Conservation (phyloP, 2,329 filamentous ascomycete genomes). For the Dothideomycetidae sp. region DNA sequence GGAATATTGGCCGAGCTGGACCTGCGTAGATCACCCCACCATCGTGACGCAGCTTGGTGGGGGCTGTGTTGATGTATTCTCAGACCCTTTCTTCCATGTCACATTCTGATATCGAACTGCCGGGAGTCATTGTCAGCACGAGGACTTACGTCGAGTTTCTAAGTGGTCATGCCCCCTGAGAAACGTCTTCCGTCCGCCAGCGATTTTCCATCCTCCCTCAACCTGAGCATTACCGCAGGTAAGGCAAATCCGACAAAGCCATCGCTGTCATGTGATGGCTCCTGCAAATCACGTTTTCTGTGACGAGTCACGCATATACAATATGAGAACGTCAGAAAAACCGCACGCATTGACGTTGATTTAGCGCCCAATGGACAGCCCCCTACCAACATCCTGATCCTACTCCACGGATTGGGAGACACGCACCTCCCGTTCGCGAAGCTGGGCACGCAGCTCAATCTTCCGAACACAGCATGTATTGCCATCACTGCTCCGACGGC, state of each 20-base stretch:
- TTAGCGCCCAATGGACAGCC: constrained; percentile 36
- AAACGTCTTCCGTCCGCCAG: constrained; percentile 26
- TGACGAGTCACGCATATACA: too few relatives aligned
- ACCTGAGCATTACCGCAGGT: constrained; percentile 32
- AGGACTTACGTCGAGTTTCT: too few relatives aligned
- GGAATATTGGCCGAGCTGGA: too few relatives aligned
- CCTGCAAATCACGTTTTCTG: too few relatives aligned
- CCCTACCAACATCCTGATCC: constrained; percentile 60
- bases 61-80: background rate
- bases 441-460: constrained; percentile 53
- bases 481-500: constrained; percentile 56
- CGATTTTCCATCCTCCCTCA: constrained; percentile 30
- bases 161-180: constrained; percentile 22
- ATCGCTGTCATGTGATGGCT: too few relatives aligned
- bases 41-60: background rate
- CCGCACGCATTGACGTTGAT: background rate
- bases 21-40: too few relatives aligned
- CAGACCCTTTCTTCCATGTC: too few relatives aligned
- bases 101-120: too few relatives aligned
- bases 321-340: too few relatives aligned
- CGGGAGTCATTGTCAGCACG: too few relatives aligned
- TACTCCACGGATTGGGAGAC: constrained; percentile 78
- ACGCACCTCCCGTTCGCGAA: constrained; percentile 51
- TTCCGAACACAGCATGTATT: constrained; percentile 66
- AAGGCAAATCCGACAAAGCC: constrained; percentile 23